Conservation (phyloP, 129 eudicot species). For the Artemisia annua region DNA sequence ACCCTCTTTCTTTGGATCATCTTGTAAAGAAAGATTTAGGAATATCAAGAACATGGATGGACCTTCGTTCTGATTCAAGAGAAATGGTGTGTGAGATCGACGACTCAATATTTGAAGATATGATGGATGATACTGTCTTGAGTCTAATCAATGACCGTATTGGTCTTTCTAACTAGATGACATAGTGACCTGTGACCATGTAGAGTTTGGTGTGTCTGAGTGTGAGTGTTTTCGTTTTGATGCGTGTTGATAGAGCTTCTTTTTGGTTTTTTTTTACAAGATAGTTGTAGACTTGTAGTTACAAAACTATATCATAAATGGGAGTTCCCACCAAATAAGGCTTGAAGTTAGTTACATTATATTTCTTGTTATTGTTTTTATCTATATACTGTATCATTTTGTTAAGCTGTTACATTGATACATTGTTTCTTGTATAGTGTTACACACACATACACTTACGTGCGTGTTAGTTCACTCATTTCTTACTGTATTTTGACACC, state of each 20-base stretch:
- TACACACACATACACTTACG: too few relatives aligned
- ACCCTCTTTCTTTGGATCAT: constrained; percentile 64
- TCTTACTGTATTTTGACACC: too few relatives aligned
- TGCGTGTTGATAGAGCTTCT: constrained; percentile 14
- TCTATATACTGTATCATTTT: neutral
- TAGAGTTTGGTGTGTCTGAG: constrained; percentile 39
- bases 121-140: constrained; percentile 60
- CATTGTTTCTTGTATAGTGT: too few relatives aligned
- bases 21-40: constrained; percentile 63
- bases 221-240: constrained; percentile 27
- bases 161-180: constrained; percentile 21
- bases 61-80: constrained; percentile 48
- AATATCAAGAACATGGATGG: constrained; percentile 62
- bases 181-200: constrained; percentile 28
- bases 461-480: too few relatives aligned
- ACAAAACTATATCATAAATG: constrained; percentile 32
- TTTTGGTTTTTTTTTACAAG: constrained; percentile 8
- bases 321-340: constrained; percentile 30
- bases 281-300: constrained; percentile 26
- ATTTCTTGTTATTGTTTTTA: neutral
- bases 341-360: constrained; percentile 4
- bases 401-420: neutral
- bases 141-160: constrained; percentile 25
- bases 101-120: constrained; percentile 57
- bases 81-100: constrained; percentile 52